A percentile compares a stretch with the other conserved stretches of the same genome.
Evolutionary conservation across 345 rosid genomes (phyloP).

Genomic region (Dimocarpus longan): DNA sequence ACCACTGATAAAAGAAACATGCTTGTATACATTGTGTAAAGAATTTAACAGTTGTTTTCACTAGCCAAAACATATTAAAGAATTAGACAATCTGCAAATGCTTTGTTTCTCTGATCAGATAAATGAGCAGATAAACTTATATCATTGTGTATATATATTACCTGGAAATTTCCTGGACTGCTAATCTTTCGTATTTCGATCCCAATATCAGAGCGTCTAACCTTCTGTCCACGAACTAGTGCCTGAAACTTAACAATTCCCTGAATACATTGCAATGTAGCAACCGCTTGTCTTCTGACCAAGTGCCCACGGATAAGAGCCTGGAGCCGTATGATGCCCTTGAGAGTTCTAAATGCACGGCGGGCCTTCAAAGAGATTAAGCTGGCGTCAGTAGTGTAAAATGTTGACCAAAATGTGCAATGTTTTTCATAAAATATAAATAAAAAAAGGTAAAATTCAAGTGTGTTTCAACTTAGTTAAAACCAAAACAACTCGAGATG

Average conservation of each 20-base stretch:
- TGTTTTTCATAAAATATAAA: not conserved
- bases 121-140: not conserved
- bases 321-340: constrained; percentile 68
- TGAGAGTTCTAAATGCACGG: constrained; percentile 51
- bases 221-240: constrained; percentile 54
- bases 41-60: not conserved
- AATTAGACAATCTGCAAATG: not conserved
- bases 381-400: constrained; percentile 20
- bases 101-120: not conserved
- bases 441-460: not conserved
- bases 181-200: constrained; percentile 38
- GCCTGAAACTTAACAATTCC: constrained; percentile 75
- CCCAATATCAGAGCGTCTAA: constrained; percentile 43
- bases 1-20: not conserved
- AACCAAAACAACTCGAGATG: not conserved
- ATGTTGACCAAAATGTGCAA: not conserved
- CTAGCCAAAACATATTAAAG: not conserved
- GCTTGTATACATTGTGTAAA: not conserved
- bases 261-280: constrained; percentile 61
- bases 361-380: constrained; percentile 54
- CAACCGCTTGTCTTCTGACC: constrained; percentile 86
- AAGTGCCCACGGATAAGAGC: constrained; percentile 77
- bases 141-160: constrained; percentile 16
- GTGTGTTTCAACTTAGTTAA: not conserved
- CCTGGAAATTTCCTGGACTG: constrained; percentile 37